Evolutionary conservation across 202 grass and related monocot species (phyloP), one percentile per base, ranked within the genome.

Genomic region (Zizania palustris): DNA sequence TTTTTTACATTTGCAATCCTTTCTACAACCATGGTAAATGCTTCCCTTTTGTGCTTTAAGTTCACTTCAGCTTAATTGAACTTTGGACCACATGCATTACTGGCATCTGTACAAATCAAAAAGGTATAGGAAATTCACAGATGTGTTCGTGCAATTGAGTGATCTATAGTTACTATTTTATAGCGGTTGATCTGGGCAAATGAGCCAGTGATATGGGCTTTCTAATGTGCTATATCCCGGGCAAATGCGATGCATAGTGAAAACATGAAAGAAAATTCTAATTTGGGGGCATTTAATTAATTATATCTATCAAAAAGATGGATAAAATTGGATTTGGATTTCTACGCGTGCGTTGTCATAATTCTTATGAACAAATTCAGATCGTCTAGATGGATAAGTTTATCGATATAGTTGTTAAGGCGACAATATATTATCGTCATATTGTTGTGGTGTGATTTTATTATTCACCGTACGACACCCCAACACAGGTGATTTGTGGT

Each of bases 81-180:
- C n/a, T 54, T 19, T 19, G 51, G n/a, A 18, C 6, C 1, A 19
- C 5, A 19, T 19, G 50, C 16, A 60, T 60, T 21, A 37, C 28
- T 48, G 42, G 5, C 3, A 9, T 37, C 22, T 36, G 3, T 14
- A 68, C 0, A 1, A 35, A 14, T 20, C 35, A 78, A n/a, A 18
- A 18, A 36, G 1, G 50, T 9, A 79, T 5, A 42, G 0, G 11
- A 67, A 67, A 22, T 13, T 37, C 39, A 66, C 21, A 45, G 14
- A 69, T 69, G 45, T 53, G 6, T 55, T 46, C 9, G 64, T 7
- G 4, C 15, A 45, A 34, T 20, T 4, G 0, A 79, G 16, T 69
- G 51, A 61, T 66, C 49, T 51, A 12, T 64, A 45, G 50, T 58
- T 39, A 57, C 50, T 63, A 7, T 54, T 54, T 54, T 35, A 54